Evolutionary conservation across 2,329 filamentous ascomycete genomes (phyloP), one percentile per base, ranked within the genome.

Genomic region (Hypoxylon sp.): DNA sequence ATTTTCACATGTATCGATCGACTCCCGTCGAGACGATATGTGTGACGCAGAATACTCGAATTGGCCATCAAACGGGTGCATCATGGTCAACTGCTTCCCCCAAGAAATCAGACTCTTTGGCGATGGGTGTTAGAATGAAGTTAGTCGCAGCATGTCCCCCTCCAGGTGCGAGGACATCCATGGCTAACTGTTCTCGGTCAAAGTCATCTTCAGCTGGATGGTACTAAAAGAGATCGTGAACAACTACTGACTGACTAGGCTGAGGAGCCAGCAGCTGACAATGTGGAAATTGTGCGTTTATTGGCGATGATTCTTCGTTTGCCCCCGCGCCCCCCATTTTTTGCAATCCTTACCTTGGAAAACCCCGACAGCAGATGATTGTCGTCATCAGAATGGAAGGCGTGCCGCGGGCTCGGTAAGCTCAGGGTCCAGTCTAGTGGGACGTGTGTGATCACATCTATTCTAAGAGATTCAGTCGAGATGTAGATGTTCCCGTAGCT

Each of bases 351-450:
- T 65, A 59, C 52, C 46, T 60, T 65, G 62, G 46, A 55, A 56
- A 29, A 53, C 57, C 44, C 17, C 46, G 47, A 48, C 42, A 44
- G 47, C 53, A 61, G 35, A 61, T 59, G 58, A 60, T 65, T 65
- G 65, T 62, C 61, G 57, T 67, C 68, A 65, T 64, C 52, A 54
- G 60, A 11, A 47, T 44, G n/a, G 42, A 59, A 21, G 37, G 48
- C 47, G 67, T 71, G 37, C 69, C 69, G 69, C 42, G 61, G 69
- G 67, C 69, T 68, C 61, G 69, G 69, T 69, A 71, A 69, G 65
- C 58, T 61, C 63, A 71, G 60, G 69, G 64, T 65, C 69, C 58
- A 71, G 31, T 21, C 54, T 66, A 65, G 51, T 52, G 61, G 64
- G 42, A 68, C 51, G 15, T 66, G 47, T 54, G 37, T 58, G 56